These are phyloP conservation scores for Rosa hybrid DNA, from an alignment of 331 rosid species.

Conservation along the genomic window DNA sequence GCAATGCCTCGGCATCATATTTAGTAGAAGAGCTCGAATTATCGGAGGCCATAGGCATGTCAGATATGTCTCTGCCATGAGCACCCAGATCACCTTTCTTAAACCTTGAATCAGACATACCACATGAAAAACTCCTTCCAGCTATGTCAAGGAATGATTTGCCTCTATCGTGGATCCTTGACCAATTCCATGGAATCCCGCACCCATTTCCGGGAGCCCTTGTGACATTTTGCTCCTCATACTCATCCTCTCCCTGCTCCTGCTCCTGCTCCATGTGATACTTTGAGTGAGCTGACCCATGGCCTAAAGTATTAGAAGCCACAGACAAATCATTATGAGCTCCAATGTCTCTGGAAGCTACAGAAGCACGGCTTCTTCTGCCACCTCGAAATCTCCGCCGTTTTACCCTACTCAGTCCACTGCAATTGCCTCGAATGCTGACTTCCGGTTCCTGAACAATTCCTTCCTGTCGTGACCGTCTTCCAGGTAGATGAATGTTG, in stretches of 20 bases:
- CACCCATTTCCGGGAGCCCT: slow-evolving; percentile 91
- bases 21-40: slow-evolving; percentile 67
- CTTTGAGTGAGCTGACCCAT: slow-evolving; percentile 56
- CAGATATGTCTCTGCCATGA: slow-evolving; percentile 59
- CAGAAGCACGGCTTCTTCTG: slow-evolving; percentile 57
- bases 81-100: slow-evolving; percentile 61
- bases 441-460: slow-evolving; percentile 57
- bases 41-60: slow-evolving; percentile 70
- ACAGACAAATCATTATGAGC: slow-evolving; percentile 79
- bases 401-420: slow-evolving; percentile 57
- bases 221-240: slow-evolving; percentile 62
- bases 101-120: slow-evolving; percentile 79
- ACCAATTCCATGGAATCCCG: slow-evolving; percentile 99
- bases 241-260: slow-evolving; percentile 63
- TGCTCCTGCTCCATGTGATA: slow-evolving; percentile 71
- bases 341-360: slow-evolving; percentile 64
- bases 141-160: slow-evolving; percentile 89
- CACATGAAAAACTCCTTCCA: slow-evolving; percentile 94
- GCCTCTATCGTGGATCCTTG: slow-evolving; percentile 92
- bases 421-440: slow-evolving; percentile 52
- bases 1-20: slow-evolving; percentile 77
- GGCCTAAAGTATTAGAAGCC: slow-evolving; percentile 79
- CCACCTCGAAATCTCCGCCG: slow-evolving; percentile 65
- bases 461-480: slow-evolving; percentile 53
- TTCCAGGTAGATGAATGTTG: slow-evolving; percentile 60